Evolutionary conservation across 2,329 filamentous ascomycete species (phyloP).

Genomic region (Hymenoscyphus fraxineus): DNA sequence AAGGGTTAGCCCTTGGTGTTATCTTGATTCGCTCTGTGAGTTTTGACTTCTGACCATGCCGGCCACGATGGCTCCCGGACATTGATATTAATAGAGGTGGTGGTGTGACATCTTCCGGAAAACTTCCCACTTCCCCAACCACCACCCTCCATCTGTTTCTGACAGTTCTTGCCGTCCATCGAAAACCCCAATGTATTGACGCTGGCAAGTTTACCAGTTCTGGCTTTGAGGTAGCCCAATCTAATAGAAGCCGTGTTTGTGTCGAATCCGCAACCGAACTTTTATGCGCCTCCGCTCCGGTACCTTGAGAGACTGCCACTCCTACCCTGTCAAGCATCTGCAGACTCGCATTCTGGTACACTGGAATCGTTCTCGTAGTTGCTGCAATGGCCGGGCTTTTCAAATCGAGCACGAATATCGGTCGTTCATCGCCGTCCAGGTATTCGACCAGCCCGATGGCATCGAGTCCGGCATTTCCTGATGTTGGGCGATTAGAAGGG

Average conservation of each 20-base stretch:
- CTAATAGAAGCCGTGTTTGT: constrained; percentile 14
- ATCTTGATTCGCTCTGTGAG: not conserved
- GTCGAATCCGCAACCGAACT: constrained; percentile 7
- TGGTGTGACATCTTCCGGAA: not conserved
- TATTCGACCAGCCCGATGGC: constrained; percentile 23
- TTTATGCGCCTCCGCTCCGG: constrained; percentile 12
- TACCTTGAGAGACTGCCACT: constrained; percentile 4
- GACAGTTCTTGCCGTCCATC: constrained; percentile 24
- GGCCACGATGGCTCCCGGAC: not conserved
- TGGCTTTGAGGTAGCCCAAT: constrained; percentile 18
- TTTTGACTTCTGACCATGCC: not conserved
- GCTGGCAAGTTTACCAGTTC: constrained; percentile 4
- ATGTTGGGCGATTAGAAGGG: not conserved
- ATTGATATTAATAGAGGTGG: not conserved
- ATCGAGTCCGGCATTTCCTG: constrained; percentile 7
- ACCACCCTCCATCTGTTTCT: constrained; percentile 25
- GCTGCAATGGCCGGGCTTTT: constrained; percentile 2
- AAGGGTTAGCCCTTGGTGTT: not conserved
- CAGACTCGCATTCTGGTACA: constrained; percentile 22
- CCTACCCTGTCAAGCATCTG: not conserved
- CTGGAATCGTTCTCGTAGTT: constrained; percentile 11
- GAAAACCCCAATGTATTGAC: constrained; percentile 18
- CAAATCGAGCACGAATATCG: constrained; percentile 25
- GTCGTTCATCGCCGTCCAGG: constrained; percentile 25
- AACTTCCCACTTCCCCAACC: constrained; percentile 15